Evolutionary conservation across 2,329 filamentous ascomycete genomes (phyloP), one percentile per base, ranked within the genome.

Genomic region (Penicillium palitans): DNA sequence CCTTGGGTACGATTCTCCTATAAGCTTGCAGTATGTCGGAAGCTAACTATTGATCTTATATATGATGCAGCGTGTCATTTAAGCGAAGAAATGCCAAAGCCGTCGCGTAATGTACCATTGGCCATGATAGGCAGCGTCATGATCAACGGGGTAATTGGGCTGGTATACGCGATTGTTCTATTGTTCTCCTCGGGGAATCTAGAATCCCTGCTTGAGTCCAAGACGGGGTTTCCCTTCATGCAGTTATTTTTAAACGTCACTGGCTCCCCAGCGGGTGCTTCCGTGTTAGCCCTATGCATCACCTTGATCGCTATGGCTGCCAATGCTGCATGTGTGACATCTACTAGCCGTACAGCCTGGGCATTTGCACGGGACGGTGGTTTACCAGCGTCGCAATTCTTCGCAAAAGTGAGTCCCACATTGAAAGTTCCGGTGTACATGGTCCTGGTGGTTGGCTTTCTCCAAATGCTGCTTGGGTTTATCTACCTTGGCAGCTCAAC

Each of bases 301-400:
- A 61, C 56, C 4, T 24, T 64, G 17, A 48, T 59, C 13, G 63
- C 63, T 1, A 24, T 53, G 19, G 63, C 63, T n/a, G 63, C 63
- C 5, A 66, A 66, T 48, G 60, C 63, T 8, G 63, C 63, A 29
- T 54, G 63, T 19, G 50, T 60, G 25, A 66, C 63, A 15, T 64
- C 63, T 15, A 63, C 63, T 2, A 66, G 63, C 42, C 63, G 62
- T 33, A 66, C 63, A 6, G 62, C 63, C 58, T 83, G 81, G 81
- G 80, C 79, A 19, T 83, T 84, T 63, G 80, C 82, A 10, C 74
- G 81, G 5, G 82, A 84, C 63, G 67, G 73, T 15, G 81, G 80
- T 3, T 59, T 83, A 1, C 81, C 81, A 0, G 76, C 73, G n/a
- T 74, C 76, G 21, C 47, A 61, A 19, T 76, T 74, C 59, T 69